phyloP scores from a whole-genome alignment of 2,329 filamentous ascomycete species.

The Curvularia sp. region DNA sequence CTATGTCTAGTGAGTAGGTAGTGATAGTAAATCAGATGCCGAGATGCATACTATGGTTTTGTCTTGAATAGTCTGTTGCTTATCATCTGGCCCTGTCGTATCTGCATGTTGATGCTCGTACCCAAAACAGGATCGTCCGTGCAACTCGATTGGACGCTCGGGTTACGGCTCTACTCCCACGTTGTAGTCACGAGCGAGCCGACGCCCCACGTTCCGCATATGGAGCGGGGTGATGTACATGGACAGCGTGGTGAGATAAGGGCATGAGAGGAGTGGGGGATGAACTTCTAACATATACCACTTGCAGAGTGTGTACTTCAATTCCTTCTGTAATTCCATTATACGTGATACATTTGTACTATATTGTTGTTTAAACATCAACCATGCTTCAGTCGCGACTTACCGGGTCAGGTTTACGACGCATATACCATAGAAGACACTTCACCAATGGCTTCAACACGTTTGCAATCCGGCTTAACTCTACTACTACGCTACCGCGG shows the following conservation, averaged over 20 bases:
- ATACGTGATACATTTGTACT: neutral
- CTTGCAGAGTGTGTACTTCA: neutral
- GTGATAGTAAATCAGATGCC: slow-evolving; percentile 13
- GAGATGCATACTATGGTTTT: slow-evolving; percentile 1
- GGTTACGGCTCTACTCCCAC: slow-evolving; percentile 20
- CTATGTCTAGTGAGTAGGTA: slow-evolving; percentile 15
- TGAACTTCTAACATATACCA: neutral
- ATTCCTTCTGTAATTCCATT: neutral
- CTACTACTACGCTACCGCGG: slow-evolving; percentile 24
- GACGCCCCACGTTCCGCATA: slow-evolving; percentile 25
- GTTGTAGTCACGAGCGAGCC: slow-evolving; percentile 31
- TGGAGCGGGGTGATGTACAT: slow-evolving; percentile 29
- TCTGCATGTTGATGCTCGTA: too few species aligned
- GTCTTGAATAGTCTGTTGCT: neutral
- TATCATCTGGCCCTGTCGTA: too few species aligned
- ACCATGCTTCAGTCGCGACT: slow-evolving; percentile 22
- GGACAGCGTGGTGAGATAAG: slow-evolving; percentile 30
- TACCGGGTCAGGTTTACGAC: slow-evolving; percentile 5
- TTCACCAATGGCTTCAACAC: slow-evolving; percentile 8
- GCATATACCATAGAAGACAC: slow-evolving; percentile 5
- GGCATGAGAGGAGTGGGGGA: slow-evolving; percentile 5
- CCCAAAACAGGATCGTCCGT: neutral
- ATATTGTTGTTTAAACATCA: neutral
- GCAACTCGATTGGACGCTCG: slow-evolving; percentile 30
- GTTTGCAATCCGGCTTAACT: slow-evolving; percentile 18